Conservation (phyloP, 345 rosid species). For the Bruguiera parviflora region DNA sequence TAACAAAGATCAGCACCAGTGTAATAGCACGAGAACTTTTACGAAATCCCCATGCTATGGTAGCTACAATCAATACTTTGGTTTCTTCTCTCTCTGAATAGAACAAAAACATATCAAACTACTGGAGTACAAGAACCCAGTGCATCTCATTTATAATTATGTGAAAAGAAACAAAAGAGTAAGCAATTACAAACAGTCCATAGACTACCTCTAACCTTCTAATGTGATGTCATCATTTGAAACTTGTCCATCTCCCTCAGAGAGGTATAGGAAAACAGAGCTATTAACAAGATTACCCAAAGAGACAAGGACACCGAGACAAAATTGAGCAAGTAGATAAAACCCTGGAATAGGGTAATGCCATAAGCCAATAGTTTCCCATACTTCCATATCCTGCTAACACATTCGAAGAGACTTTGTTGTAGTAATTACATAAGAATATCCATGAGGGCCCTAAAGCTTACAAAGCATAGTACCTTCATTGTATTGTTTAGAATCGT, state of each 20-base stretch:
- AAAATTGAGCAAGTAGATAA: conserved; percentile 45
- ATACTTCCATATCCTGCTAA: conserved; percentile 42
- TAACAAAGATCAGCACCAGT: conserved; percentile 31
- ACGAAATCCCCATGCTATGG: conserved; percentile 43
- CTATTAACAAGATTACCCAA: conserved; percentile 45
- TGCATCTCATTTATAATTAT: too few species aligned
- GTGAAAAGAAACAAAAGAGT: too few species aligned
- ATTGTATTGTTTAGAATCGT: conserved; percentile 28
- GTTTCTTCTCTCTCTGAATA: conserved; percentile 37
- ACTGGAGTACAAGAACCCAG: too few species aligned
- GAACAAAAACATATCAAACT: too few species aligned
- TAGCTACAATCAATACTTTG: conserved; percentile 41
- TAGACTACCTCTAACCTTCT: conserved; percentile 30
- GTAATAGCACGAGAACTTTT: conserved; percentile 38
- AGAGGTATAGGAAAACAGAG: conserved; percentile 37
- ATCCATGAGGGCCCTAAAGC: not conserved
- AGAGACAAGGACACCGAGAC: conserved; percentile 44
- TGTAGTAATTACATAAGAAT: not conserved
- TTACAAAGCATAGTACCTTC: conserved; percentile 26
- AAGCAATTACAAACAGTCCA: too few species aligned
- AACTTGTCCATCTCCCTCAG: conserved; percentile 23
- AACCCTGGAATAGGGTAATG: conserved; percentile 45
- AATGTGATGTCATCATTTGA: conserved; percentile 14
- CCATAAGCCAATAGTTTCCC: conserved; percentile 51
- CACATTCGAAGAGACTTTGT: conserved; percentile 6